Conservation (phyloP, 1,284 basidiomycete species). For the Tilletia horrida region DNA sequence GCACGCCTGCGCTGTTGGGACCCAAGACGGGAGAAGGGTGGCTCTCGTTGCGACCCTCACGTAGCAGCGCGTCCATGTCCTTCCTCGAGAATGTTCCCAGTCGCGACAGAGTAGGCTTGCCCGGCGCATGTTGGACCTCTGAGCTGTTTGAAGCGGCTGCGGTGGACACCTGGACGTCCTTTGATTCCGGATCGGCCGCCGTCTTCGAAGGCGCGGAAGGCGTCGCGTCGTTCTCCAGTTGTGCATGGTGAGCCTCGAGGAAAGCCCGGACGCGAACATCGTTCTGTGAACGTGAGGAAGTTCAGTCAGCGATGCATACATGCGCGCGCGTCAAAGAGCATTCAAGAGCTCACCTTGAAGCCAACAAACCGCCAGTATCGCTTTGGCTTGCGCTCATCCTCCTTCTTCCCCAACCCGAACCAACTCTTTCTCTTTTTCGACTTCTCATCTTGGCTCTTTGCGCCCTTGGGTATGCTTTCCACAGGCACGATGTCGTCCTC, state of each 20-base stretch:
- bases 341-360: constrained; percentile 29
- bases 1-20: neutral
- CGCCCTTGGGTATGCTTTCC: constrained; percentile 41
- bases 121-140: constrained; percentile 30
- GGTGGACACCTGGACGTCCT: neutral
- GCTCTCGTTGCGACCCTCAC: neutral
- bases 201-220: neutral
- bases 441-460: constrained; percentile 21
- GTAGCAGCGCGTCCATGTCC: neutral
- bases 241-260: constrained; percentile 41
- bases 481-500: constrained; percentile 55
- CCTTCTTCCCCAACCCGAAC: constrained; percentile 38
- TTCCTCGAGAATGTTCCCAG: constrained; percentile 25
- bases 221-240: constrained; percentile 20
- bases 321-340: neutral
- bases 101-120: constrained; percentile 31
- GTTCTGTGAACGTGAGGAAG: constrained; percentile 23
- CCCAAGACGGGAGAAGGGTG: neutral
- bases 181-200: too few relatives aligned
- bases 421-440: constrained; percentile 31
- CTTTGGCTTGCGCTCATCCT: constrained; percentile 43
- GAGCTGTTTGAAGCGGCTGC: neutral
- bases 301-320: neutral
- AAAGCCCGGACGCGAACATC: constrained; percentile 44
- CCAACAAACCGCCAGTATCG: constrained; percentile 57